phyloP scores from a whole-genome alignment of 129 eudicot species.

The Calendula officinalis region DNA sequence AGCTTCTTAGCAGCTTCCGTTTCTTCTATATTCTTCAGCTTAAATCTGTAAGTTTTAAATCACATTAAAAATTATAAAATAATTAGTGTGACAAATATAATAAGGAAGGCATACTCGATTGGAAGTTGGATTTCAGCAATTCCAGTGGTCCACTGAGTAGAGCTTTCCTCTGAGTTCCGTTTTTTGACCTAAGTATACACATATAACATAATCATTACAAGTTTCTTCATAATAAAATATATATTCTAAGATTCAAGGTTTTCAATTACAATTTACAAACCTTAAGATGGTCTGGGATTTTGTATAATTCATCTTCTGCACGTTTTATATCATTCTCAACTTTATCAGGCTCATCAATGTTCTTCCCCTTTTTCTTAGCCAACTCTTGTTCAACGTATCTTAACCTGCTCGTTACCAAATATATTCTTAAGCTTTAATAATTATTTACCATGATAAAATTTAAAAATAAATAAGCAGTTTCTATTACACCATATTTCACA shows the following conservation, averaged over 20 bases:
- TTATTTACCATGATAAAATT: background rate
- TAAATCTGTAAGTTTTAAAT: constrained; percentile 54
- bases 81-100: background rate
- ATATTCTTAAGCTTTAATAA: background rate
- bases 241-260: background rate
- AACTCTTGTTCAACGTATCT: constrained; percentile 90
- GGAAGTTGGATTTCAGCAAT: constrained; percentile 99
- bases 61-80: background rate
- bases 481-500: background rate
- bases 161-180: constrained; percentile 89
- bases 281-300: constrained; percentile 91
- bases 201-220: constrained; percentile 11
- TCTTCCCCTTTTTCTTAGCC: constrained; percentile 93
- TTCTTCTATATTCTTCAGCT: constrained; percentile 91
- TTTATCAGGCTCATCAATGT: constrained; percentile 52
- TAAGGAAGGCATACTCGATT: constrained; percentile 59
- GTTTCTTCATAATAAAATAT: background rate
- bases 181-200: constrained; percentile 63
- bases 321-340: constrained; percentile 74
- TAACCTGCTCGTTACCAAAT: constrained; percentile 54
- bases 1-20: constrained; percentile 99
- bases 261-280: constrained; percentile 36
- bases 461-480: background rate
- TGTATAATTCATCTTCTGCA: constrained; percentile 86
- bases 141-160: constrained; percentile 99